Base-by-base conservation (phyloP, 1,284 basidiomycete genomes). In the Boletus sp. region DNA sequence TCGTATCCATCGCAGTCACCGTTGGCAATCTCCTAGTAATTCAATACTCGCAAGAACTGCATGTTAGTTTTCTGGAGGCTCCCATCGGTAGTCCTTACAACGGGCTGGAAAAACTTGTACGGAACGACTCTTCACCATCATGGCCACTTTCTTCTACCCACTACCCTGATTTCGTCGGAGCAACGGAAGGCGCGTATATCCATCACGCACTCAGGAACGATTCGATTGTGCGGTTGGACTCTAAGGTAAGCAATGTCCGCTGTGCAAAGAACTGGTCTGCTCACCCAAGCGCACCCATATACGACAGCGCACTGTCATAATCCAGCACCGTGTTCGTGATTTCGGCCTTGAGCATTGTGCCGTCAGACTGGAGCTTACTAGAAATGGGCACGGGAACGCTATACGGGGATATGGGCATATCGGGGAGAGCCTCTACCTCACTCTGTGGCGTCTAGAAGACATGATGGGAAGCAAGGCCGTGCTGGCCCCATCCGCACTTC, bases 81-180 rank as follows among this genome's bases (percentile, higher is more conserved):
- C 40, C 54, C n/a, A 34, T 61, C 17, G 44, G 47, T 25, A 59
- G 49, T 6, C 61, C 58, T 23, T 60, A 60, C 38, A 60, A 46
- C 7, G 58, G 58, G 8, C 25, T 64, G n/a, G 58, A 60, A 26
- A 61, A 38, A 33, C 47, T 60, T 6, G 19, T 46, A 19, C 59
- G 58, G 14, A 64, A 60, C 16, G 51, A 51, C 16, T 61, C 59
- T n/a, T 64, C 58, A 4, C 59, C 57, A 13, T 62, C 41, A 10
- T 60, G 58, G 61, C 58, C 58, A 8, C 49, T 60, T 22, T 55
- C 51, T 8, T 55, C 59, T 13, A 57, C n/a, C 12, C 48, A 48
- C 46, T 45, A 57, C 17, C 56, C 59, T 0, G 58, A 63, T 40
- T 59, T 59, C 26, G n/a, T 59, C 14, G 58, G 50, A 13, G 44